A percentile compares a stretch with the other conserved stretches of the same genome.
Evolutionary conservation across 495 filamentous ascomycete species (phyloP).

Genomic region (Achaetomiella virescens): DNA sequence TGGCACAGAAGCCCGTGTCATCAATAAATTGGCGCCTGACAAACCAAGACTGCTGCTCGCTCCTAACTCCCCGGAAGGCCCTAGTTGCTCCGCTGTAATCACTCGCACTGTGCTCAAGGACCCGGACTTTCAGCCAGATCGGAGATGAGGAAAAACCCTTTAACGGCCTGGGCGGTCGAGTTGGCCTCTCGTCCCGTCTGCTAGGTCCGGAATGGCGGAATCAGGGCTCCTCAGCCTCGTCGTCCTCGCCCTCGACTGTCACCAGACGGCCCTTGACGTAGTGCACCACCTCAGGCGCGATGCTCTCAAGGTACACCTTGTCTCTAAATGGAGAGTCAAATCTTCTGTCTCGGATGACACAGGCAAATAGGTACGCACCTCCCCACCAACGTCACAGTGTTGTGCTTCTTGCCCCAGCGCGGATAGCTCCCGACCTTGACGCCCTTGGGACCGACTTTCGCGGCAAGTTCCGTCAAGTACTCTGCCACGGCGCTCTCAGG

Average conservation of each 20-base stretch:
- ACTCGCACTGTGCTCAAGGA: background rate
- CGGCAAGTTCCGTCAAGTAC: slow-evolving; percentile 74
- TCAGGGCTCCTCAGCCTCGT: slow-evolving; percentile 4
- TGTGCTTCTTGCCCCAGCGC: slow-evolving; percentile 78
- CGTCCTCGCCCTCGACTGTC: slow-evolving; percentile 41
- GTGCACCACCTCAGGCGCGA: slow-evolving; percentile 44
- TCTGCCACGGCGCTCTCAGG: slow-evolving; percentile 76
- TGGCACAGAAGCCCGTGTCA: background rate
- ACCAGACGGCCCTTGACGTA: slow-evolving; percentile 43
- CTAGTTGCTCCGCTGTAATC: too few relatives aligned
- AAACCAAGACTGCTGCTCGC: background rate
- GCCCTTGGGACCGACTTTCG: slow-evolving; percentile 59
- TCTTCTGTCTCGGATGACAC: too few relatives aligned
- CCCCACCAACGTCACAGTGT: slow-evolving; percentile 89
- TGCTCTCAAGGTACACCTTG: slow-evolving; percentile 42
- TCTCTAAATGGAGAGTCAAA: slow-evolving; percentile 31
- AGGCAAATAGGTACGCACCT: slow-evolving; percentile 28
- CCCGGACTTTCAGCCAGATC: background rate
- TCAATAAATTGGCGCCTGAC: background rate
- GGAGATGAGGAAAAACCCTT: too few relatives aligned
- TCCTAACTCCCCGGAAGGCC: background rate
- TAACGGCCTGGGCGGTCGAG: too few relatives aligned
- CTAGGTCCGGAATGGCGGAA: background rate
- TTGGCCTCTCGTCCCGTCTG: too few relatives aligned
- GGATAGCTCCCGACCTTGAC: slow-evolving; percentile 98